Base-by-base conservation (phyloP, 129 eudicot genomes). In the Chrysanthemum seticuspe region DNA sequence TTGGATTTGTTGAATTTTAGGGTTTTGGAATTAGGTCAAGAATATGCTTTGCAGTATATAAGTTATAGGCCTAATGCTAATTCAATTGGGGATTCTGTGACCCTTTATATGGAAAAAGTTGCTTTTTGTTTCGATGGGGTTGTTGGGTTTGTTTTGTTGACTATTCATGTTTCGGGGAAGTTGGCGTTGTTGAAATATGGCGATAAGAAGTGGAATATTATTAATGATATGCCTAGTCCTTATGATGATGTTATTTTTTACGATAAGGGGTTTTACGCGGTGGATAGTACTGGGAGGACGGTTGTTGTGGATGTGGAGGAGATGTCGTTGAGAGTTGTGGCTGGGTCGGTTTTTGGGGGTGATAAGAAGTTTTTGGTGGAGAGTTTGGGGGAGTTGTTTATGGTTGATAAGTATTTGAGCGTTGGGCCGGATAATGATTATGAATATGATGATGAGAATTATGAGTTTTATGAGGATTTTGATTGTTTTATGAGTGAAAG, bases 351-450 rank as follows among this genome's bases (percentile, higher is more conserved):
- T 5, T 80, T 79, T 72, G 98, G 98, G 23, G 98, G 98, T n/a
- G 96, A 89, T 73, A 89, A 81, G 86, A 93, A 93, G 83, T 78
- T 82, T 70, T 66, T 93, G 34, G 95, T 89, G 78, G 96, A 89
- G 9, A 84, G 83, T 0, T 45, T 57, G 47, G 90, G 90, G 18
- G 96, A 89, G 13, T 77, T 89, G 77, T 72, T 84, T 58, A 52
- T 90, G 84, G 96, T 93, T 16, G 96, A 92, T 56, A 87, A 78
- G 87, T 85, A 81, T 80, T 74, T 92, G 72, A 87, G 89, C 23
- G 79, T 80, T 74, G 87, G 89, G 65, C 80, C 89, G 0, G 98
- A 86, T 61, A 88, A 87, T 67, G 95, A 86, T 70, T 50, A 79
- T 40, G 93, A 88, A 31, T 82, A 68, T 10, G 85, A 80, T 45